Evolutionary conservation across 2,329 filamentous ascomycete genomes (phyloP).

Genomic region (Beauveria brongniartii): DNA sequence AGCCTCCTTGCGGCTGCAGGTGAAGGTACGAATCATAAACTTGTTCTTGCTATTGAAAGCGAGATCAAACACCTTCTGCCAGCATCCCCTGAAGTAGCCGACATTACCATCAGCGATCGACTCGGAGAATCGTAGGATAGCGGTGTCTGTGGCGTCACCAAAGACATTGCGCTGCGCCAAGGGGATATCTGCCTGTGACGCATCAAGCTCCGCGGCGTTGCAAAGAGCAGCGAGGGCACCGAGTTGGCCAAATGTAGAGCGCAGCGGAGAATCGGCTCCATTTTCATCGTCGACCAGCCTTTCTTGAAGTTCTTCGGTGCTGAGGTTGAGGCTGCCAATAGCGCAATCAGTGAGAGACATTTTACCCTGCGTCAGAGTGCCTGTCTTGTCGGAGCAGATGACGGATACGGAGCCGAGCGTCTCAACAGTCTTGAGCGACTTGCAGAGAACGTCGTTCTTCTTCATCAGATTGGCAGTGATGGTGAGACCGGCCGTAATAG

Average conservation of each 20-base stretch:
- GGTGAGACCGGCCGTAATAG: slow-evolving; percentile 61
- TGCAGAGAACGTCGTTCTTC: slow-evolving; percentile 70
- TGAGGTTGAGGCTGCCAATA: slow-evolving; percentile 43
- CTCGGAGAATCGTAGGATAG: slow-evolving; percentile 65
- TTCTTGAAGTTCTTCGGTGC: slow-evolving; percentile 42
- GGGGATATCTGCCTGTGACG: slow-evolving; percentile 50
- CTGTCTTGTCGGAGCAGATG: slow-evolving; percentile 72
- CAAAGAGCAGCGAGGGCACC: slow-evolving; percentile 57
- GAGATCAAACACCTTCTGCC: slow-evolving; percentile 59
- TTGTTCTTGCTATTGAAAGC: slow-evolving; percentile 81
- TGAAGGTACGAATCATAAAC: slow-evolving; percentile 63
- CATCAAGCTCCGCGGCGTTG: slow-evolving; percentile 70
- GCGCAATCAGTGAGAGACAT: slow-evolving; percentile 66
- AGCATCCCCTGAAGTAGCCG: slow-evolving; percentile 49
- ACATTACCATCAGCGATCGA: slow-evolving; percentile 45
- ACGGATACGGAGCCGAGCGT: slow-evolving; percentile 65
- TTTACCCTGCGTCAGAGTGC: slow-evolving; percentile 60
- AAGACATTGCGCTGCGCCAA: slow-evolving; percentile 56
- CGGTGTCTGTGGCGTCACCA: slow-evolving; percentile 70
- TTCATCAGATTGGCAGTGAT: slow-evolving; percentile 72
- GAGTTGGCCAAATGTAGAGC: slow-evolving; percentile 44
- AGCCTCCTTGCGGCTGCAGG: slow-evolving; percentile 28
- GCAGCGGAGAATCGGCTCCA: not conserved
- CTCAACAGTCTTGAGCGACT: slow-evolving; percentile 71
- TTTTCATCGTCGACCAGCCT: slow-evolving; percentile 15